Base-by-base conservation (phyloP, 371 early-diverging fungal genomes). In the Cokeromyces recurvatus region DNA sequence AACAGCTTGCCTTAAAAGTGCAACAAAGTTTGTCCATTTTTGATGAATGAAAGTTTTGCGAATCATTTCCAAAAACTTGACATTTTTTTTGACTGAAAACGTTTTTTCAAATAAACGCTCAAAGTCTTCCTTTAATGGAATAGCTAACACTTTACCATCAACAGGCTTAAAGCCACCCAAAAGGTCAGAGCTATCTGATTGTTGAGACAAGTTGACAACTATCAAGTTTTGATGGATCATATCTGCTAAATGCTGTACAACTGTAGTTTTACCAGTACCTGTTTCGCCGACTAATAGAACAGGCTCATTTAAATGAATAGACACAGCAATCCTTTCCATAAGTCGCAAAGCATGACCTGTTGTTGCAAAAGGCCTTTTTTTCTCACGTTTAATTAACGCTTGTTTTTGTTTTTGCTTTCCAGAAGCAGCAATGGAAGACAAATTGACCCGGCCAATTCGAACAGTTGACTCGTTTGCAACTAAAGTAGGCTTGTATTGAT, bases 221-320 rank as follows among this genome's bases (percentile, higher is more conserved):
- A 85, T 74, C 46, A 99, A 81, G 37, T 84, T 79, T 25, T 88
- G 84, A 46, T 85, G 76, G 45, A 89, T 66, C 62, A 86, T 74
- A 24, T 85, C 72, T 6, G 98, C 92, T 23, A 99, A 74, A 41
- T 94, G 86, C 68, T 99, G 99, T 12, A 99, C 88, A 2, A 95
- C 84, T 0, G 99, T 93, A 0, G 99, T 99, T 70, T 99, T 99
- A 46, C 99, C 99, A 1, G 96, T 94, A 39, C 99, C 99, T 1
- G 99, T 99, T 63, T 99, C 99, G 48, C 99, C 99, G 3, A 99
- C 88, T 3, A 99, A 71, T 20, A 99, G 64, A 0, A 93, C 86
- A 14, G 98, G 95, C 62, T 95, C 96, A 15, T 75, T 79, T 43
- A 91, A 63, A 48, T 85, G 77, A 16, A 92, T 87, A 43, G 87